Base-by-base conservation (phyloP, 306 rosid species). In the Quillaja saponaria region DNA sequence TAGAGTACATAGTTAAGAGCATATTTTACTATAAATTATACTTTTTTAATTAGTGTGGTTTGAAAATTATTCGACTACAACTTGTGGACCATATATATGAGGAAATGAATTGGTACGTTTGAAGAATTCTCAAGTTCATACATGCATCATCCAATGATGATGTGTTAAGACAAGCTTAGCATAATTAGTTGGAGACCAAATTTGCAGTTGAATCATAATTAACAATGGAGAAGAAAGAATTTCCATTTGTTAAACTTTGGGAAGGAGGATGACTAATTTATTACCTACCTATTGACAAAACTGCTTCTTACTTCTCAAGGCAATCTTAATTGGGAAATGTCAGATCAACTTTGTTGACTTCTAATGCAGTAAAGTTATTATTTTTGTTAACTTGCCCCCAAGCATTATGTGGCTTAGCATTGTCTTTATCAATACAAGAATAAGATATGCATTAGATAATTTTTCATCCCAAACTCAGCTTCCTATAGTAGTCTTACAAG, bases 261-360 rank as follows among this genome's bases (percentile, higher is more conserved):
- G 25, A 48, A 39, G 37, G 16, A 39, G 28, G 21, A 41, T 41
- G 75, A 54, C 4, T 25, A 25, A 25, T 64, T 66, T 60, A 49
- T 69, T 60, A 71, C 74, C 74, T 59, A 75, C 66, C 49, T 13
- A 34, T 72, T 81, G 87, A 81, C 68, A 71, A 71, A 17, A n/a
- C 38, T 67, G 66, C 31, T 51, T 56, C 25, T 45, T 76, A 57
- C 64, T 80, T 64, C 46, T 10, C 49, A 53, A 68, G 56, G 68
- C 61, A 58, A 71, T 57, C 56, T 42, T 18, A 11, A 67, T 21
- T 38, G 1, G 21, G 41, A 44, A 18, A 77, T 47, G 74, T 78
- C 58, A 67, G 44, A 74, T 81, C 81, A 58, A 71, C 87, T 60
- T 81, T 73, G 66, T 81, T 81, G 87, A 71, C 81, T 71, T 67